Conservation (phyloP, 2,329 filamentous ascomycete species). For the Phaeomoniella chlamydospora region DNA sequence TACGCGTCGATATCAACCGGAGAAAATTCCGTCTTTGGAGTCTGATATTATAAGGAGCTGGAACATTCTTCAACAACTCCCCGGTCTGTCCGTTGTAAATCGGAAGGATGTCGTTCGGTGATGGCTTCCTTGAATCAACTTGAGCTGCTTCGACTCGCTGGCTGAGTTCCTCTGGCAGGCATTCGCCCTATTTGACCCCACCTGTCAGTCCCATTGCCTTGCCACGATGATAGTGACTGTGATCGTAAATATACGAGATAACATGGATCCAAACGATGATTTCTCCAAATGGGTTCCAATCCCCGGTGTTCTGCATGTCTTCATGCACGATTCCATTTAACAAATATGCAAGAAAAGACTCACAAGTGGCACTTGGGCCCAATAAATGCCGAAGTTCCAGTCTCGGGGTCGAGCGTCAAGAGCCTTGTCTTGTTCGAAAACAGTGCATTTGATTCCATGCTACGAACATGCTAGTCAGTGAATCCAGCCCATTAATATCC, state of each 20-base stretch:
- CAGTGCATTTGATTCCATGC: slow-evolving; percentile 12
- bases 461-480: slow-evolving; percentile 1
- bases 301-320: too few relatives aligned
- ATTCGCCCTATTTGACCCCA: slow-evolving; percentile 13
- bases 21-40: slow-evolving; percentile 15
- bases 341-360: not conserved
- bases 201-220: too few relatives aligned
- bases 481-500: not conserved
- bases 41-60: slow-evolving; percentile 14
- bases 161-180: slow-evolving; percentile 12
- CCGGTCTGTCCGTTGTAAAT: slow-evolving; percentile 13
- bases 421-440: slow-evolving; percentile 17
- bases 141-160: slow-evolving; percentile 11
- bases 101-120: slow-evolving; percentile 10
- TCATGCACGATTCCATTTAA: too few relatives aligned
- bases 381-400: slow-evolving; percentile 20
- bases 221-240: too few relatives aligned
- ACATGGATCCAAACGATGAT: too few relatives aligned
- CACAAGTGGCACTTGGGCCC: slow-evolving; percentile 15
- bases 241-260: too few relatives aligned
- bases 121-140: slow-evolving; percentile 13
- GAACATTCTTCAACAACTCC: slow-evolving; percentile 12
- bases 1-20: slow-evolving; percentile 11
- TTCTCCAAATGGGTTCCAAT: too few relatives aligned
- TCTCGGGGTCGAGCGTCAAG: slow-evolving; percentile 14